Evolutionary conservation across 208 protist genomes (phyloP), one percentile per base, ranked within the genome.

Genomic region (Trypanosomatidae sp.): DNA sequence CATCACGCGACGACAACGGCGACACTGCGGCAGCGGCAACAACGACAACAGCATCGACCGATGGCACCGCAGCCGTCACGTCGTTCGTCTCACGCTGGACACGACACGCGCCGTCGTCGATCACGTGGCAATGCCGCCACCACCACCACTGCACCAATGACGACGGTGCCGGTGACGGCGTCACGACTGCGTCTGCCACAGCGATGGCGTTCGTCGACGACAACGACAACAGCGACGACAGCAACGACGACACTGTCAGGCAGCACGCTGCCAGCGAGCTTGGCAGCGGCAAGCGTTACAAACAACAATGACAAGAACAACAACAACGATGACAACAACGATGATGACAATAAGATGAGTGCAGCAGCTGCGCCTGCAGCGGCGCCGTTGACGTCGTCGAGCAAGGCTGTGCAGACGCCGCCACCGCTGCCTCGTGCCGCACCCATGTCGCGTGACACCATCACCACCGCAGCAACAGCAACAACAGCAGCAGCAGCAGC

Each of bases 11-110:
- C n/a, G n/a, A n/a, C n/a, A n/a, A n/a, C n/a, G n/a, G 60, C 35
- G 22, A 48, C 54, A 13, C n/a, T 48, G 39, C 44, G 0, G 21
- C 28, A n/a, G n/a, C n/a, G n/a, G n/a, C 35, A 0, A 43, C 56
- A 2, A 32, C 43, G 32, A n/a, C 43, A 3, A 15, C 35, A 13
- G 20, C 32, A 5, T 5, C 40, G 19, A 15, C 24, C 38, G n/a
- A 21, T 16, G 27, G 22, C 1, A 3, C 41, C 48, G 4, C 15
- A n/a, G 11, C 32, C 24, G 0, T 39, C 26, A 2, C 33, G 20
- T 7, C 2, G 7, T 7, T 7, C 16, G 24, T 23, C 23, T 18
- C 42, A 6, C n/a, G 11, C 19, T 8, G 18, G 42, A 26, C 32
- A 35, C 13, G 37, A 23, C 24, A 7, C 37, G n/a, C 46, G 40